A percentile compares a stretch with the other conserved stretches of the same genome.
Conservation (phyloP, 495 filamentous ascomycete genomes). For the Ascobolus immersus region DNA sequence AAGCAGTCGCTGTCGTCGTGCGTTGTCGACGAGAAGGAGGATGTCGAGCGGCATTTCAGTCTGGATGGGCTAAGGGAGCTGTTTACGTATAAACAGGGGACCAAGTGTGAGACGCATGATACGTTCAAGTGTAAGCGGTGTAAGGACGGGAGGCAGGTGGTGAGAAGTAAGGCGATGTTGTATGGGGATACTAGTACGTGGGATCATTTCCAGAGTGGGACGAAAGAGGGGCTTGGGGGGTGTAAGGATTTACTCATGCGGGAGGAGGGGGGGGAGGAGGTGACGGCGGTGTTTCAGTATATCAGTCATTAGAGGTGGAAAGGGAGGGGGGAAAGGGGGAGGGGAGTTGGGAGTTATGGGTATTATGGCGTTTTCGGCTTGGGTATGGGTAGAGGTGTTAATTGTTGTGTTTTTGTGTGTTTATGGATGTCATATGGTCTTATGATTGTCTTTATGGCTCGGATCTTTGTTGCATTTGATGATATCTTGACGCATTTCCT, state of each 20-base stretch:
- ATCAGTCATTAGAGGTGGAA: constrained; percentile 68
- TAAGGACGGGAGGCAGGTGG: constrained; percentile 56
- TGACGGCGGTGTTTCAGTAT: constrained; percentile 93
- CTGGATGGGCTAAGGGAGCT: constrained; percentile 70
- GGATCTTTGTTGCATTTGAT: too few species aligned
- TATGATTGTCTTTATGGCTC: too few species aligned
- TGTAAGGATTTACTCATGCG: constrained; percentile 83
- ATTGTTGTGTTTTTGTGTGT: too few species aligned
- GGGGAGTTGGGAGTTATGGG: too few species aligned
- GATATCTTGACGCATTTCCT: too few species aligned
- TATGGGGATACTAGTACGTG: constrained; percentile 97
- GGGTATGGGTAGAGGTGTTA: too few species aligned
- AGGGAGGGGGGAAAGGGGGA: too few species aligned
- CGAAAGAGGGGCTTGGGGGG: constrained; percentile 36
- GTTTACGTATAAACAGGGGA: constrained; percentile 70
- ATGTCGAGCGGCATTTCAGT: constrained; percentile 89
- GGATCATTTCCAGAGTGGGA: constrained; percentile 82
- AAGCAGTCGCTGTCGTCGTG: constrained; percentile 91
- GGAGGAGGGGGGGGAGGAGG: constrained; percentile 54
- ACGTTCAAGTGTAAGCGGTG: constrained; percentile 98
- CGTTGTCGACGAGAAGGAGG: constrained; percentile 91
- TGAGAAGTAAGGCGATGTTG: constrained; percentile 79
- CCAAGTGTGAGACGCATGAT: constrained; percentile 82
- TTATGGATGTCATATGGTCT: too few species aligned
- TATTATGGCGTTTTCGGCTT: too few species aligned